Percentiles rank a stretch among this genome's conserved stretches.
Conservation (phyloP, 495 filamentous ascomycete species). For the Lasiosphaeria hispida region DNA sequence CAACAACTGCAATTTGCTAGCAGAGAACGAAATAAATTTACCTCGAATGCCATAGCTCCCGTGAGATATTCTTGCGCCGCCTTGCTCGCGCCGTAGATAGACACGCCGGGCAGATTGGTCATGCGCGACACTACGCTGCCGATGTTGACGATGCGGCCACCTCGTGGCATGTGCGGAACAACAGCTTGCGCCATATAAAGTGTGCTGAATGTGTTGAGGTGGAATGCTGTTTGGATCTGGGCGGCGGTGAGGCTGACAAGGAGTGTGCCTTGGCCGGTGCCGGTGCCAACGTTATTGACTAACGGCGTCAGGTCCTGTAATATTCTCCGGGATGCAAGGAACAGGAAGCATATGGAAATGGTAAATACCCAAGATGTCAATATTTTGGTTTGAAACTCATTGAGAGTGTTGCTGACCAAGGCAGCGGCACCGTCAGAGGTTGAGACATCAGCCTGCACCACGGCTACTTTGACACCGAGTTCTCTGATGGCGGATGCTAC, state of each 20-base stretch:
- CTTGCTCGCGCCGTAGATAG: slow-evolving; percentile 33
- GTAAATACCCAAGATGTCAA: slow-evolving; percentile 38
- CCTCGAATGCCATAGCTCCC: slow-evolving; percentile 26
- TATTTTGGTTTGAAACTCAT: slow-evolving; percentile 28
- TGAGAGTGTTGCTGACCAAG: slow-evolving; percentile 33
- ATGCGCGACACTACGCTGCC: slow-evolving; percentile 40
- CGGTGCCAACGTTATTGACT: slow-evolving; percentile 34
- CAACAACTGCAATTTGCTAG: neutral
- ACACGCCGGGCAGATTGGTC: neutral
- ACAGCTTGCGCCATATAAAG: slow-evolving; percentile 32
- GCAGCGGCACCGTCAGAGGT: slow-evolving; percentile 27
- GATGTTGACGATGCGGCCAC: slow-evolving; percentile 44
- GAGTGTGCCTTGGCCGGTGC: neutral
- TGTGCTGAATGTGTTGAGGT: slow-evolving; percentile 30
- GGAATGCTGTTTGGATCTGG: slow-evolving; percentile 22
- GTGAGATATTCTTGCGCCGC: slow-evolving; percentile 34
- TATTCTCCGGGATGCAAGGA: neutral
- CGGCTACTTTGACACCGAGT: slow-evolving; percentile 28
- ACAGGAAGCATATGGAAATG: neutral
- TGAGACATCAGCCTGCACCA: slow-evolving; percentile 33
- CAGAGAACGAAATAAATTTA: slow-evolving; percentile 2
- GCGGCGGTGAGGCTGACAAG: slow-evolving; percentile 13
- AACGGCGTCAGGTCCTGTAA: neutral
- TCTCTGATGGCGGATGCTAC: slow-evolving; percentile 24
- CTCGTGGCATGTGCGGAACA: slow-evolving; percentile 32